Percentiles rank a stretch among this genome's conserved stretches.
These are phyloP conservation scores for Talaromyces sp. DNA, from an alignment of 2,329 filamentous ascomycete species.

Conservation along the genomic window DNA sequence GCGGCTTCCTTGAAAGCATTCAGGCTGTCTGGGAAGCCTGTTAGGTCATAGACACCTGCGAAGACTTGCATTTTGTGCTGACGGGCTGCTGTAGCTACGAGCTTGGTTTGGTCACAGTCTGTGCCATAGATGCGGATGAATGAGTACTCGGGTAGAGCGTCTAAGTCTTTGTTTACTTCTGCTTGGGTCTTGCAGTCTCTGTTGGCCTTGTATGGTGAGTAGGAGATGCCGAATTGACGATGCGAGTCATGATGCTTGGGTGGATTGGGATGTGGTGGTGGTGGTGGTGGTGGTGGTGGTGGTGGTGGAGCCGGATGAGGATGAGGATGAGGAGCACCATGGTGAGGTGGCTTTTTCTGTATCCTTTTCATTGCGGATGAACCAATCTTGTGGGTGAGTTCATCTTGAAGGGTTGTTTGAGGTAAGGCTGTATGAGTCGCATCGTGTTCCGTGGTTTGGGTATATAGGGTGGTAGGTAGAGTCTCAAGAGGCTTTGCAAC, in stretches of 20 bases:
- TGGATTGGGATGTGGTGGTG: constrained; percentile 1
- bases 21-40: constrained; percentile 60
- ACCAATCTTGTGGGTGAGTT: neutral
- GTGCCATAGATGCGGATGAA: constrained; percentile 77
- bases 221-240: constrained; percentile 54
- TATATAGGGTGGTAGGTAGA: neutral
- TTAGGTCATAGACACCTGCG: constrained; percentile 71
- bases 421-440: neutral
- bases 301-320: neutral
- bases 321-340: constrained; percentile 4
- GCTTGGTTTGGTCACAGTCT: constrained; percentile 73
- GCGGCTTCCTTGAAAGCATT: constrained; percentile 63
- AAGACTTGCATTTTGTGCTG: constrained; percentile 71
- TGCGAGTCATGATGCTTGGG: constrained; percentile 4
- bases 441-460: constrained; percentile 2
- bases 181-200: constrained; percentile 67
- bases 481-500: constrained; percentile 2
- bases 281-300: constrained; percentile 3
- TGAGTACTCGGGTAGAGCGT: constrained; percentile 59
- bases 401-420: constrained; percentile 1
- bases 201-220: constrained; percentile 60
- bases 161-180: constrained; percentile 68
- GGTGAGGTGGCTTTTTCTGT: neutral
- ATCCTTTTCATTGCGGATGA: constrained; percentile 31
- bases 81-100: constrained; percentile 65